These are phyloP conservation scores for Penicillium mononematosum DNA, from an alignment of 495 filamentous ascomycete genomes.

Conservation along the genomic window DNA sequence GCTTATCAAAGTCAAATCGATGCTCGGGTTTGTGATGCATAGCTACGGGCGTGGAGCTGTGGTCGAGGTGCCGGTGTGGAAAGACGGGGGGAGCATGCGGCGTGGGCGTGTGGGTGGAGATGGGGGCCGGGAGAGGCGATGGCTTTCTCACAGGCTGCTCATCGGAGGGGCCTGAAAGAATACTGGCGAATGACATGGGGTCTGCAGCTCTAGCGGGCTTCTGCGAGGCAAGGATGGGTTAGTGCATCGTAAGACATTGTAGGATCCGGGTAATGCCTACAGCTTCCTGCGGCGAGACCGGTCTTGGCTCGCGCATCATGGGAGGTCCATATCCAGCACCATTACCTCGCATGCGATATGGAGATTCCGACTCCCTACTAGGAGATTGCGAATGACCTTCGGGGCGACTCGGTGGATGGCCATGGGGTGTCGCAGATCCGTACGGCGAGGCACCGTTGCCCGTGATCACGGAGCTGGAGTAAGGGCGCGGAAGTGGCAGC, in stretches of 20 bases:
- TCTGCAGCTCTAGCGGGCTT: conserved; percentile 67
- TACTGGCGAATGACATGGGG: conserved; percentile 90
- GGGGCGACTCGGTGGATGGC: conserved; percentile 45
- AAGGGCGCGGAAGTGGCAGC: conserved; percentile 41
- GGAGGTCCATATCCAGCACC: conserved; percentile 31
- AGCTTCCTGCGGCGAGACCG: conserved; percentile 41
- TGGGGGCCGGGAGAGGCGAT: conserved; percentile 31
- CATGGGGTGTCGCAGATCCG: conserved; percentile 42
- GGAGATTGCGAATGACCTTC: conserved; percentile 48
- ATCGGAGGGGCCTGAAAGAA: conserved; percentile 67
- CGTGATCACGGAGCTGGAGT: conserved; percentile 42
- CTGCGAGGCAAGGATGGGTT: conserved; percentile 32
- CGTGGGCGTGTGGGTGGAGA: conserved; percentile 26
- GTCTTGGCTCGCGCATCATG: conserved; percentile 33
- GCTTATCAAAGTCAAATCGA: conserved; percentile 27
- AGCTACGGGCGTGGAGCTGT: conserved; percentile 24
- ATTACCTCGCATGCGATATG: conserved; percentile 37
- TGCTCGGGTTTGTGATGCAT: conserved; percentile 35
- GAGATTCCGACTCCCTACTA: conserved; percentile 40
- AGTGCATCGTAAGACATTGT: not conserved
- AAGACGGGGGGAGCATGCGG: conserved; percentile 18
- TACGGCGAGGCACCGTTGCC: conserved; percentile 45
- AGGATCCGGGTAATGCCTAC: conserved; percentile 24
- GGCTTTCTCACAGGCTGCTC: conserved; percentile 56
- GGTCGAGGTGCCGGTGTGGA: conserved; percentile 26